A percentile compares a stretch with the other conserved stretches of the same genome.
These are phyloP conservation scores for Sindora glabra DNA, from an alignment of 306 rosid genomes.

Conservation along the genomic window DNA sequence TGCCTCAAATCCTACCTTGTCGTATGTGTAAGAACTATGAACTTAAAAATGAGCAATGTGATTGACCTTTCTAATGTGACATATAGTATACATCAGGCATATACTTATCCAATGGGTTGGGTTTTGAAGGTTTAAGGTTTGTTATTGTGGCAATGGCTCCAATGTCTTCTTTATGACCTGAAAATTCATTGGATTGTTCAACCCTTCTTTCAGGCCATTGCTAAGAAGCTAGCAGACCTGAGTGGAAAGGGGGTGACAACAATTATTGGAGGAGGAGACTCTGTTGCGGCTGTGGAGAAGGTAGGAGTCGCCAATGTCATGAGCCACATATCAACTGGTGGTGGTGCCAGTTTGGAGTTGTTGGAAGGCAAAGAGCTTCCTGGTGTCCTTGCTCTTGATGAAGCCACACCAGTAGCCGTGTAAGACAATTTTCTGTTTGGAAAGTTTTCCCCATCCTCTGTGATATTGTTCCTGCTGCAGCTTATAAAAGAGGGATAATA, in stretches of 20 bases:
- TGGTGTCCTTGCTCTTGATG: conserved; percentile 94
- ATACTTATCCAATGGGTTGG: background rate
- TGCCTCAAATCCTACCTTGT: background rate
- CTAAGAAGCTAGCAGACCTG: conserved; percentile 90
- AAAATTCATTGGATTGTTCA: background rate
- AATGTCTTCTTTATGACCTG: background rate
- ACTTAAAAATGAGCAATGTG: background rate
- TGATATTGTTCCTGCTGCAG: conserved; percentile 25
- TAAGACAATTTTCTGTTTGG: conserved; percentile 42
- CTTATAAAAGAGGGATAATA: conserved; percentile 39
- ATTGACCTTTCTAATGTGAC: background rate
- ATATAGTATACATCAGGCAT: background rate
- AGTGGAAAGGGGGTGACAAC: conserved; percentile 97
- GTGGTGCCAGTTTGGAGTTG: conserved; percentile 98
- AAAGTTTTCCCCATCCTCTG: conserved; percentile 15
- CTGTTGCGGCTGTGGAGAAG: conserved; percentile 98
- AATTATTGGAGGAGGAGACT: conserved; percentile 98
- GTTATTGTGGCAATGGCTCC: background rate
- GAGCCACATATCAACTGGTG: conserved; percentile 99
- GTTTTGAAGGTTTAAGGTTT: background rate
- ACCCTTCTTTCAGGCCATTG: conserved; percentile 56
- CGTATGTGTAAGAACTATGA: background rate
- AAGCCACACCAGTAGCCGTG: conserved; percentile 69
- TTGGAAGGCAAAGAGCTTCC: conserved; percentile 99
- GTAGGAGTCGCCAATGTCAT: conserved; percentile 89